Evolutionary conservation across 1,284 basidiomycete genomes (phyloP).

Genomic region (Ustilago sp.): DNA sequence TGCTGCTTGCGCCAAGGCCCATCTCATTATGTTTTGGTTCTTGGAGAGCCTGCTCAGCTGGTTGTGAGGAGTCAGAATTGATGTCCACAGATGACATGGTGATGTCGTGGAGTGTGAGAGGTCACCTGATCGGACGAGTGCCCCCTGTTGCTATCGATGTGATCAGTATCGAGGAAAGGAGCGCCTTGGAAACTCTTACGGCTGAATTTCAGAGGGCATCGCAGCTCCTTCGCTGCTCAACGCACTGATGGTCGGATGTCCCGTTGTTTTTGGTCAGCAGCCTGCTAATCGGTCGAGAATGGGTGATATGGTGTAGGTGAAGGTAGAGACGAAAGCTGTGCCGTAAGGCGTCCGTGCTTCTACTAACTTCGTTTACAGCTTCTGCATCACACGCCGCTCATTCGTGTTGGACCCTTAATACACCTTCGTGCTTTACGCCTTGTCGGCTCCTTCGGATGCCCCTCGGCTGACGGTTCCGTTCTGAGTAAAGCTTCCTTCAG

Average conservation of each 20-base stretch:
- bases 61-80: not conserved
- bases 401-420: conserved; percentile 8
- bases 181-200: not conserved
- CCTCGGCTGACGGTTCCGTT: too few relatives aligned
- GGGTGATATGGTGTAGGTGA: not conserved
- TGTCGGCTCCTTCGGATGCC: not conserved
- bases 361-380: not conserved
- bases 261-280: not conserved
- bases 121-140: not conserved
- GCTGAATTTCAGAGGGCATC: not conserved
- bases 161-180: not conserved
- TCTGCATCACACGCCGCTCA: conserved; percentile 7
- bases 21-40: not conserved
- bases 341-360: not conserved
- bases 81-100: not conserved
- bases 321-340: not conserved
- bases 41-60: not conserved
- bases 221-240: not conserved
- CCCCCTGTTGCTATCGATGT: not conserved
- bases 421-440: not conserved
- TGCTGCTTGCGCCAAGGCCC: not conserved
- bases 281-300: not conserved
- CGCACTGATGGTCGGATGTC: not conserved
- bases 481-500: not conserved
- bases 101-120: not conserved